Conservation (phyloP, 331 rosid genomes). For the Spiraea crenata region DNA sequence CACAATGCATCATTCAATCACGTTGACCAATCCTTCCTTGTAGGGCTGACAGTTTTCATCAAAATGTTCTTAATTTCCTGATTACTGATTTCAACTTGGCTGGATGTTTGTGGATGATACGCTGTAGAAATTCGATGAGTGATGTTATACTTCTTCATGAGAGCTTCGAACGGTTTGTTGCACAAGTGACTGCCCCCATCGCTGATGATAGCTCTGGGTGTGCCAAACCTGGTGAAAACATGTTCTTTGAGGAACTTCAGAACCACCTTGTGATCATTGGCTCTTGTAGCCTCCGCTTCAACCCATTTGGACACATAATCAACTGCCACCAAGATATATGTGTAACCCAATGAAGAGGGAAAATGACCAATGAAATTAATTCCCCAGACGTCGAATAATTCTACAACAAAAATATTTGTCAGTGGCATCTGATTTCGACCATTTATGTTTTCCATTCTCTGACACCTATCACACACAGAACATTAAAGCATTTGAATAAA, state of each 20-base stretch:
- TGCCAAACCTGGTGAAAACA: neutral
- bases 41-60: neutral
- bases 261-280: neutral
- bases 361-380: neutral
- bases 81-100: neutral
- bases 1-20: neutral
- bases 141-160: neutral
- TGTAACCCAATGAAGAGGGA: neutral
- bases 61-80: neutral
- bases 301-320: neutral
- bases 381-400: neutral
- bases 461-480: too few species aligned
- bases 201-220: neutral
- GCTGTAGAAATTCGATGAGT: neutral
- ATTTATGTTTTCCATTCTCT: neutral
- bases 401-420: neutral
- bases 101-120: neutral
- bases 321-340: neutral
- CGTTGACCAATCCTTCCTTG: neutral
- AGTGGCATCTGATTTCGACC: neutral
- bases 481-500: too few species aligned
- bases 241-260: neutral
- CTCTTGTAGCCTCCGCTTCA: neutral
- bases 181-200: slow-evolving; percentile 1
- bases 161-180: neutral